Evolutionary conservation across 2,329 filamentous ascomycete genomes (phyloP).

Genomic region (Pseudogymnoascus sp.): DNA sequence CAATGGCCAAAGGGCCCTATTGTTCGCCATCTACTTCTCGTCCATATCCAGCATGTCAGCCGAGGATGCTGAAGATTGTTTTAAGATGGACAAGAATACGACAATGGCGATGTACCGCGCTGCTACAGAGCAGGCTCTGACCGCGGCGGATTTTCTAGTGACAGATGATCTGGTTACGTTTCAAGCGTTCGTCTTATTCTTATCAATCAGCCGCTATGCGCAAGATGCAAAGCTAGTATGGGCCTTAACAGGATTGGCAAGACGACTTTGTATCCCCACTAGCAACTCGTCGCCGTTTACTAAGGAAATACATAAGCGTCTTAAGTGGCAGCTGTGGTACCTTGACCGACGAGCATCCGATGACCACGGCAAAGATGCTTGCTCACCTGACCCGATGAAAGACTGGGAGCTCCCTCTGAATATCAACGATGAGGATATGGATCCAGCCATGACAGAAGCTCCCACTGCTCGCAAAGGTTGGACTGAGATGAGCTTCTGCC

Average conservation of each 20-base stretch:
- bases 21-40: slow-evolving; percentile 29
- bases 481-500: slow-evolving; percentile 44
- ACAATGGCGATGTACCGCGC: slow-evolving; percentile 38
- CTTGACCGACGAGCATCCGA: slow-evolving; percentile 54
- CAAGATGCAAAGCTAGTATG: slow-evolving; percentile 50
- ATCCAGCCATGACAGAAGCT: slow-evolving; percentile 38
- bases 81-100: slow-evolving; percentile 33
- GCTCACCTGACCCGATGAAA: slow-evolving; percentile 38
- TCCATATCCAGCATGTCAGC: slow-evolving; percentile 28
- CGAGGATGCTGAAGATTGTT: slow-evolving; percentile 24
- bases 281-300: slow-evolving; percentile 41
- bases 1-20: slow-evolving; percentile 57
- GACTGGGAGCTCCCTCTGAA: slow-evolving; percentile 51
- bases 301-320: slow-evolving; percentile 48
- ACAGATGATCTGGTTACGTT: slow-evolving; percentile 52
- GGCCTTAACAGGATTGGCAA: slow-evolving; percentile 56
- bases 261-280: slow-evolving; percentile 35
- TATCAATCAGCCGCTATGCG: slow-evolving; percentile 44
- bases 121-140: slow-evolving; percentile 50
- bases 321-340: slow-evolving; percentile 53
- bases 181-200: slow-evolving; percentile 54
- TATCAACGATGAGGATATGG: slow-evolving; percentile 48
- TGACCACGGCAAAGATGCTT: slow-evolving; percentile 48
- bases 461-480: slow-evolving; percentile 43
- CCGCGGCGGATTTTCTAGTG: slow-evolving; percentile 54